phyloP scores from a whole-genome alignment of 1,284 basidiomycete species.

The Fomitopsis pinicola region DNA sequence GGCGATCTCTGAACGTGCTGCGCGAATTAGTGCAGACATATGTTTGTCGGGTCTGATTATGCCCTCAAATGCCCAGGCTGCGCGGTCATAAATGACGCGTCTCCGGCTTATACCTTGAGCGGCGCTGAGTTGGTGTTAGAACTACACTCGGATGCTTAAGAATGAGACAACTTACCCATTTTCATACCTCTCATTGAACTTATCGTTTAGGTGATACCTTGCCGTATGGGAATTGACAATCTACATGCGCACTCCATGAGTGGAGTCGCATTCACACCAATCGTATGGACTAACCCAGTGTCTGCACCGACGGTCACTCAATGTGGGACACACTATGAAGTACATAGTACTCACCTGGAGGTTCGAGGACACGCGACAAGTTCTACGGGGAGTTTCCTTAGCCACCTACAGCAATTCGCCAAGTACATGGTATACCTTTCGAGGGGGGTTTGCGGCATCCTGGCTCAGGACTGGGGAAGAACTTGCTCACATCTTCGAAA shows the following conservation, averaged over 20 bases:
- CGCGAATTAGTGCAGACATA: slow-evolving; percentile 42
- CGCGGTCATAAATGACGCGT: slow-evolving; percentile 48
- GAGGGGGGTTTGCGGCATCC: slow-evolving; percentile 58
- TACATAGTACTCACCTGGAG: slow-evolving; percentile 42
- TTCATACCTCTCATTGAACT: slow-evolving; percentile 53
- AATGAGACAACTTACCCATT: slow-evolving; percentile 31
- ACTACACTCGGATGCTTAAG: not conserved
- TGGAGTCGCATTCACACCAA: slow-evolving; percentile 4
- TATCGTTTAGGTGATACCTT: slow-evolving; percentile 56
- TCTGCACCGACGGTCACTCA: slow-evolving; percentile 29
- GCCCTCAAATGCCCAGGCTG: slow-evolving; percentile 41
- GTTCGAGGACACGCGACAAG: slow-evolving; percentile 69
- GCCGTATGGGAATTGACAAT: slow-evolving; percentile 60
- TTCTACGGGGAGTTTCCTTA: slow-evolving; percentile 33
- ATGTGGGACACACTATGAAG: slow-evolving; percentile 1
- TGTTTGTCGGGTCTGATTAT: slow-evolving; percentile 51
- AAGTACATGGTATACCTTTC: slow-evolving; percentile 38
- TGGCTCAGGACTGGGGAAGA: slow-evolving; percentile 63
- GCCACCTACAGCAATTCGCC: not conserved
- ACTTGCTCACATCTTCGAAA: slow-evolving; percentile 50
- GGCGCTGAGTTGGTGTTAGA: slow-evolving; percentile 36
- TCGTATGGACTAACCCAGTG: slow-evolving; percentile 53
- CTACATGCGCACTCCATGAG: slow-evolving; percentile 26
- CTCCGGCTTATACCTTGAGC: slow-evolving; percentile 47
- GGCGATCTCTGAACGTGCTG: slow-evolving; percentile 44